These are phyloP conservation scores for Nephromyces sp. DNA, from an alignment of 169 alveolate genomes.

Conservation along the genomic window DNA sequence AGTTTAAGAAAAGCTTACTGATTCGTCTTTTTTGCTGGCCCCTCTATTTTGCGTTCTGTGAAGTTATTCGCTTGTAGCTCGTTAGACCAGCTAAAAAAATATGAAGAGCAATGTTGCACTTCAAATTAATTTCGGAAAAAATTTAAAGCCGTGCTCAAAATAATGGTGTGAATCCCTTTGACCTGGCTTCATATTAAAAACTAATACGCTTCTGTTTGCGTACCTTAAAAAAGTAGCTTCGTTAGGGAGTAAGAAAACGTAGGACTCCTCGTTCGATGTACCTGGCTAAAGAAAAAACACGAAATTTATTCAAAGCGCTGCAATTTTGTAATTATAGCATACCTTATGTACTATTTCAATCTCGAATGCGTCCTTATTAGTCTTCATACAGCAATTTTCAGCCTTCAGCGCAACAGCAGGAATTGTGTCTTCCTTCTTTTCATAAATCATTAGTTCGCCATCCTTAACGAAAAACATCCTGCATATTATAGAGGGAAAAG, in stretches of 20 bases:
- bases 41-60: constrained; percentile 15
- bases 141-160: no score
- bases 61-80: constrained; percentile 22
- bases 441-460: constrained; percentile 22
- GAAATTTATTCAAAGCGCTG: neutral
- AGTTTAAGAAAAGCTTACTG: constrained; percentile 8
- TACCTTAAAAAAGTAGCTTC: constrained; percentile 13
- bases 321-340: neutral
- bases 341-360: constrained; percentile 24
- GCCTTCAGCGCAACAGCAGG: constrained; percentile 19
- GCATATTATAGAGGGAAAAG: no score
- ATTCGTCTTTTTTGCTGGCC: neutral
- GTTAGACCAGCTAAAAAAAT: constrained; percentile 10
- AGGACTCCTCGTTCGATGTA: constrained; percentile 28
- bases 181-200: no score
- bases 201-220: no score
- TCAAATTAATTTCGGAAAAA: no score
- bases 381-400: constrained; percentile 15
- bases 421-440: constrained; percentile 8
- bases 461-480: constrained; percentile 22
- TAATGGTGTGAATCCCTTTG: no score
- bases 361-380: neutral
- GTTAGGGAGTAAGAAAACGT: constrained; percentile 25
- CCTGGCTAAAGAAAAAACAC: constrained; percentile 18
- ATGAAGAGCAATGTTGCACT: no score